These are phyloP conservation scores for Citrus mangshanensis DNA, from an alignment of 345 rosid species.

Conservation along the genomic window DNA sequence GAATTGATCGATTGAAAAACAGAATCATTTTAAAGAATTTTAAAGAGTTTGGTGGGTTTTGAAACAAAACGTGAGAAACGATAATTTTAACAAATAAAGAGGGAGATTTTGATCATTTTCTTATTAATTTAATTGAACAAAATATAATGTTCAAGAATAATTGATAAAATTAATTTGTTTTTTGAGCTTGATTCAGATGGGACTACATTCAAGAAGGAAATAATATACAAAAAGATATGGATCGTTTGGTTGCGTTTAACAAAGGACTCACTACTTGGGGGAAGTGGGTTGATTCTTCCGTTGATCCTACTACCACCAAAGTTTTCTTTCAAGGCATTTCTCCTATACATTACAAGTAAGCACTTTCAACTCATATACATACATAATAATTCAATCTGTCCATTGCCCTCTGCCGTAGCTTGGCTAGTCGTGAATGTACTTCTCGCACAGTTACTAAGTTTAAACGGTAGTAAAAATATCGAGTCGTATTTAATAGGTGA, in stretches of 20 bases:
- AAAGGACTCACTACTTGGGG: slow-evolving; percentile 55
- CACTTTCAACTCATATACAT: neutral
- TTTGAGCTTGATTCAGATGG: slow-evolving; percentile 39
- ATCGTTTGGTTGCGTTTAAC: slow-evolving; percentile 50
- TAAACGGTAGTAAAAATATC: too few species aligned
- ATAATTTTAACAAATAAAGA: too few species aligned
- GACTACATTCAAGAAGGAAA: slow-evolving; percentile 43
- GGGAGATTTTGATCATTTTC: neutral
- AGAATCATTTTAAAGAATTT: too few species aligned
- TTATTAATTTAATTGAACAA: neutral
- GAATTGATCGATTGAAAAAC: too few species aligned
- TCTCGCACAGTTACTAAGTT: too few species aligned
- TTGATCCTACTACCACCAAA: slow-evolving; percentile 37
- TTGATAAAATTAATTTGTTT: neutral
- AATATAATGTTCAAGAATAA: neutral
- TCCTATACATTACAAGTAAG: slow-evolving; percentile 55
- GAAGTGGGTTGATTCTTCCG: slow-evolving; percentile 49
- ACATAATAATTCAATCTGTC: neutral
- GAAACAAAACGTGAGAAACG: neutral
- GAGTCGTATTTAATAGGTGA: too few species aligned
- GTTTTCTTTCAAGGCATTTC: slow-evolving; percentile 60
- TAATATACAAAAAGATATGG: slow-evolving; percentile 46
- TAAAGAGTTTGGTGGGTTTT: neutral
- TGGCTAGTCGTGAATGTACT: too few species aligned
- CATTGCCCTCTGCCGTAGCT: too few species aligned